A percentile compares a stretch with the other conserved stretches of the same genome.
Evolutionary conservation across 1,284 basidiomycete species (phyloP).

Genomic region (Sparassis latifolia): DNA sequence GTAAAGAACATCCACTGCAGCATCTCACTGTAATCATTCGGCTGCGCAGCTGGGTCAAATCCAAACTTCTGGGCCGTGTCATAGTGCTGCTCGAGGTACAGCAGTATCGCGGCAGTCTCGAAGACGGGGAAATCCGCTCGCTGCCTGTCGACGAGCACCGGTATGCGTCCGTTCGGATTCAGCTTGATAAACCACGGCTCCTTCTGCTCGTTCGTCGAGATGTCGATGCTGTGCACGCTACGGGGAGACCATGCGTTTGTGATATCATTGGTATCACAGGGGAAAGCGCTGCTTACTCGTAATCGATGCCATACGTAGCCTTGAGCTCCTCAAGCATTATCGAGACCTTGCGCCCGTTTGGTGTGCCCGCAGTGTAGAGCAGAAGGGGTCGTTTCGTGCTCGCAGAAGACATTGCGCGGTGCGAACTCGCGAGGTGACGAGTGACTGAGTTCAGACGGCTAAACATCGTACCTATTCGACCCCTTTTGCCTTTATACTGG

Average conservation of each 20-base stretch:
- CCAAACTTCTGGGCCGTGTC: constrained; percentile 40
- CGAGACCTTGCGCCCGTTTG: constrained; percentile 55
- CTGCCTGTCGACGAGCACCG: constrained; percentile 37
- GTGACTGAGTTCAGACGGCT: constrained; percentile 2
- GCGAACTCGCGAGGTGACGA: constrained; percentile 1
- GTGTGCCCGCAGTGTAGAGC: constrained; percentile 59
- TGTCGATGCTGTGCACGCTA: constrained; percentile 30
- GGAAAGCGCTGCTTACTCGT: constrained; percentile 14
- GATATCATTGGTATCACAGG: too few relatives aligned
- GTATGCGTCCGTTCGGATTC: constrained; percentile 57
- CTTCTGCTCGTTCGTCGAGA: constrained; percentile 39
- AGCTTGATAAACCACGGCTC: constrained; percentile 44
- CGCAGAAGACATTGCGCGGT: constrained; percentile 9
- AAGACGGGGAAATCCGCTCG: constrained; percentile 38
- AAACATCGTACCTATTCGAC: not conserved
- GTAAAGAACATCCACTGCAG: constrained; percentile 77
- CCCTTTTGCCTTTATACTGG: too few relatives aligned
- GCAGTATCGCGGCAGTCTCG: constrained; percentile 47
- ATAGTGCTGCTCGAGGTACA: constrained; percentile 46
- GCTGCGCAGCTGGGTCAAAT: constrained; percentile 31
- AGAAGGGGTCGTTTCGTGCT: constrained; percentile 38
- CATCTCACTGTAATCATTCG: constrained; percentile 44
- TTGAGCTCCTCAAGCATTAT: constrained; percentile 23
- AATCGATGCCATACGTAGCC: constrained; percentile 17
- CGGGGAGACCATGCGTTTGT: constrained; percentile 2